These are phyloP conservation scores for Ophiostoma sp. DNA, from an alignment of 2,329 filamentous ascomycete genomes.

Conservation along the genomic window DNA sequence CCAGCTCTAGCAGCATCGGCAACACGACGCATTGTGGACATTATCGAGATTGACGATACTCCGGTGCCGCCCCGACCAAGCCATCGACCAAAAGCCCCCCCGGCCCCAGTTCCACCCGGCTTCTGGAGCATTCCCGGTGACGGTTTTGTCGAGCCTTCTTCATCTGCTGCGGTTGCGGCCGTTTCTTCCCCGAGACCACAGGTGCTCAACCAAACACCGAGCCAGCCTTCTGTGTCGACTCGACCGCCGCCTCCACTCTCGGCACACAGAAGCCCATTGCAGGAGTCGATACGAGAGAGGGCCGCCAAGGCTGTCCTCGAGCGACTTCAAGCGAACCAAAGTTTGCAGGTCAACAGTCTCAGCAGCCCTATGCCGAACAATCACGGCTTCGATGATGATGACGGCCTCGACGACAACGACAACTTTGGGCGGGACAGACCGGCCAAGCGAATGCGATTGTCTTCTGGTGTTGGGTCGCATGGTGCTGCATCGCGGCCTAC, in stretches of 20 bases:
- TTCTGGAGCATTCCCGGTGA: background rate
- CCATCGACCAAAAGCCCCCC: background rate
- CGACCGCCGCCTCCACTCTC: background rate
- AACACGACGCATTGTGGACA: background rate
- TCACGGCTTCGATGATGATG: background rate
- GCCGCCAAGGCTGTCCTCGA: background rate
- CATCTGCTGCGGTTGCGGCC: background rate
- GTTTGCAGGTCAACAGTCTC: background rate
- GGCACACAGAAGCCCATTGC: background rate
- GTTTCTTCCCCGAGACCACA: background rate
- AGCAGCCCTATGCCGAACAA: background rate
- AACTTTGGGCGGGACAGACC: background rate
- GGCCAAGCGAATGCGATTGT: slow-evolving; percentile 8
- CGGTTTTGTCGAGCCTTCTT: background rate
- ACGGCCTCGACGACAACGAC: background rate
- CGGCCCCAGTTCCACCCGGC: background rate
- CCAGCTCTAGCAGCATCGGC: background rate
- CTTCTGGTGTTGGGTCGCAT: background rate
- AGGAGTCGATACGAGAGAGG: slow-evolving; percentile 8
- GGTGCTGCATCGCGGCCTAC: background rate
- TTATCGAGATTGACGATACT: slow-evolving; percentile 18
- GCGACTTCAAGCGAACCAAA: background rate
- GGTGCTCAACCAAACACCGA: background rate
- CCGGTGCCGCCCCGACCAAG: background rate
- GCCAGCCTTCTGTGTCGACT: background rate